A percentile compares a stretch with the other conserved stretches of the same genome.
These are phyloP conservation scores for Aspergillus sp. DNA, from an alignment of 2,329 filamentous ascomycete genomes.

Conservation along the genomic window DNA sequence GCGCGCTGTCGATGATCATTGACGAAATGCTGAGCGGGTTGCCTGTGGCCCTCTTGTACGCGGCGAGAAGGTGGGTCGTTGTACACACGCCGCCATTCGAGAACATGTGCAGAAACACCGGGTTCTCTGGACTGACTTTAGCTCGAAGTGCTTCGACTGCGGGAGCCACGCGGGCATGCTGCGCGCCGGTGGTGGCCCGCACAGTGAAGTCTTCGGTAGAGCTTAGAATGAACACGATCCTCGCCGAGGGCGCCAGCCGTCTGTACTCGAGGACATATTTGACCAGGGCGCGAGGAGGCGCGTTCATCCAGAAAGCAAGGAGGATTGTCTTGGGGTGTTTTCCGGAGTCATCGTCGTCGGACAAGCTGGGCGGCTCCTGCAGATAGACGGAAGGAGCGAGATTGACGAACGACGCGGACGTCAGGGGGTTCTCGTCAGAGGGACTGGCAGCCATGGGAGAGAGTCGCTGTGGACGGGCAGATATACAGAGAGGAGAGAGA, in stretches of 20 bases:
- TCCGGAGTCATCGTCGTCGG: slow-evolving; percentile 5
- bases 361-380: slow-evolving; percentile 20
- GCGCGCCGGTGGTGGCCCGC: slow-evolving; percentile 13
- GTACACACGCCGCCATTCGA: slow-evolving; percentile 42
- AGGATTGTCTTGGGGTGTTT: slow-evolving; percentile 28
- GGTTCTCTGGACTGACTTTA: slow-evolving; percentile 14
- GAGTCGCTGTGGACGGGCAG: no score
- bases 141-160: slow-evolving; percentile 26
- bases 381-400: slow-evolving; percentile 33
- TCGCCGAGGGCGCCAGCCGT: slow-evolving; percentile 33
- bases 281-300: slow-evolving; percentile 31
- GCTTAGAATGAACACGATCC: slow-evolving; percentile 34
- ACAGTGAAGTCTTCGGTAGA: slow-evolving; percentile 26
- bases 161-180: slow-evolving; percentile 22
- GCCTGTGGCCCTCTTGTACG: slow-evolving; percentile 27
- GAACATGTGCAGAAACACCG: slow-evolving; percentile 39
- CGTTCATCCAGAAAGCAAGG: slow-evolving; percentile 43
- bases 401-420: slow-evolving; percentile 19
- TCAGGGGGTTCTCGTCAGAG: slow-evolving; percentile 10
- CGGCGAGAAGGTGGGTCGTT: slow-evolving; percentile 27
- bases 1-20: slow-evolving; percentile 39
- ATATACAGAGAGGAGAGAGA: not conserved
- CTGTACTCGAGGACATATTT: slow-evolving; percentile 42
- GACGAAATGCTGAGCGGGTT: slow-evolving; percentile 30
- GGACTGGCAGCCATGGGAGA: slow-evolving; percentile 6